Evolutionary conservation across 2,329 filamentous ascomycete species (phyloP).

Genomic region (Lasiodiplodia sp.): DNA sequence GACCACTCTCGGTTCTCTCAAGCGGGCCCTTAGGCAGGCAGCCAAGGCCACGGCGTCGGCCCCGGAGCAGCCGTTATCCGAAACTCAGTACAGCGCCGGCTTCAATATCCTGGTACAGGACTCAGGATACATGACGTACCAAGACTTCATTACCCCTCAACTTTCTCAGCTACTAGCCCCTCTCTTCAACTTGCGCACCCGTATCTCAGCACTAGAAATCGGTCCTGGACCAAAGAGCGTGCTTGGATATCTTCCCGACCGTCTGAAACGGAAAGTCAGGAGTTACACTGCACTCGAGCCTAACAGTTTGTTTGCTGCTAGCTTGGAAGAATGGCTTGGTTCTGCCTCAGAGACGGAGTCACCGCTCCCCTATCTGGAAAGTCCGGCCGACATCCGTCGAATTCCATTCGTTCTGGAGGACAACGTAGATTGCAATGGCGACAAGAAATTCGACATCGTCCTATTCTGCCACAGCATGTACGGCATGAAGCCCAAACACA

Average conservation of each 20-base stretch:
- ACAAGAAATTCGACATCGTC: constrained; percentile 61
- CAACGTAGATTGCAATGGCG: constrained; percentile 34
- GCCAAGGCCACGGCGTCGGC: constrained; percentile 36
- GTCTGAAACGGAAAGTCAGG: constrained; percentile 53
- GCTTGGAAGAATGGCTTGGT: constrained; percentile 54
- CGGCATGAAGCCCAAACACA: constrained; percentile 60
- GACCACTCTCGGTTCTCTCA: constrained; percentile 56
- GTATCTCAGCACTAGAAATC: constrained; percentile 65
- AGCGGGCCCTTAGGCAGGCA: constrained; percentile 48
- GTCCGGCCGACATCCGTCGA: constrained; percentile 49
- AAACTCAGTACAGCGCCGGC: constrained; percentile 58
- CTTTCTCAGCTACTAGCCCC: constrained; percentile 52
- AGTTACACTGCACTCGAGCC: constrained; percentile 64
- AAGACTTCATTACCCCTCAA: constrained; percentile 61
- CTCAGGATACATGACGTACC: constrained; percentile 51
- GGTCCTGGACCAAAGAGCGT: constrained; percentile 65
- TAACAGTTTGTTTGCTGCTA: constrained; percentile 54
- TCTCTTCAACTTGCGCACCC: constrained; percentile 50
- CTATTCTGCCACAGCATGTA: constrained; percentile 72
- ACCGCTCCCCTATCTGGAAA: constrained; percentile 53
- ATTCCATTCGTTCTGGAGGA: constrained; percentile 49
- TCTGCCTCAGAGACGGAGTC: constrained; percentile 37
- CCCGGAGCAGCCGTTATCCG: constrained; percentile 49
- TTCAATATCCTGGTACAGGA: constrained; percentile 54
- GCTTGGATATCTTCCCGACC: constrained; percentile 56